A percentile compares a stretch with the other conserved stretches of the same genome.
phyloP scores from a whole-genome alignment of 306 rosid species.

The Lathyrus sativus region DNA sequence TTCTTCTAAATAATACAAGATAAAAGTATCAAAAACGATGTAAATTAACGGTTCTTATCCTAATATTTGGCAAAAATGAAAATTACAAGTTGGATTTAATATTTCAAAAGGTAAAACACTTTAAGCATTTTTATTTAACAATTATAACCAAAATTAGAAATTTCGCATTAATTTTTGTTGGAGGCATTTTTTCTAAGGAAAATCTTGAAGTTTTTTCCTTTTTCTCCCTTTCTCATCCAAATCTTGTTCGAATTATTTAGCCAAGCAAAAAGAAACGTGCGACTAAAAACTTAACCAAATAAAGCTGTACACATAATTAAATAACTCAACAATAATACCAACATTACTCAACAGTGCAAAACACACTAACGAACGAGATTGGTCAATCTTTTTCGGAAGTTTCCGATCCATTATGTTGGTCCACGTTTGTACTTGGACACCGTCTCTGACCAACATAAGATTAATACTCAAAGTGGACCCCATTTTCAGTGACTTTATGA shows the following conservation, averaged over 20 bases:
- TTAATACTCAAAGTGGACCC: not conserved
- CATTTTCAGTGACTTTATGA: not conserved
- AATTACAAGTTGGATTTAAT: not conserved
- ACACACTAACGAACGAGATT: not conserved
- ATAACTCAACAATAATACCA: not conserved
- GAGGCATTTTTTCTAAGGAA: too few relatives aligned
- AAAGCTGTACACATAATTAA: not conserved
- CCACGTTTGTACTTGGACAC: constrained; percentile 34
- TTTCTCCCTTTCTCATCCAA: too few relatives aligned
- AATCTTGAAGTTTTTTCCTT: too few relatives aligned
- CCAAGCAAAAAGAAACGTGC: not conserved
- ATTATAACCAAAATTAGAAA: too few relatives aligned
- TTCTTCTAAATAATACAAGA: too few relatives aligned
- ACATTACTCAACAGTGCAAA: not conserved
- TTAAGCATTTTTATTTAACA: not conserved
- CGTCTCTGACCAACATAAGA: constrained; percentile 42
- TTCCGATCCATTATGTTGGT: constrained; percentile 3
- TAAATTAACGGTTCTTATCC: too few relatives aligned
- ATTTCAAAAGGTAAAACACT: too few relatives aligned
- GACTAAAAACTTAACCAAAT: not conserved
- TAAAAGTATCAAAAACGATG: too few relatives aligned
- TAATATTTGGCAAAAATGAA: too few relatives aligned
- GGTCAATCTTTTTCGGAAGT: constrained; percentile 30
- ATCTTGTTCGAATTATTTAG: not conserved
- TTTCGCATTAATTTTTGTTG: too few relatives aligned